Conservation (phyloP, 2,329 filamentous ascomycete species). For the Acrocalymma vagum region DNA sequence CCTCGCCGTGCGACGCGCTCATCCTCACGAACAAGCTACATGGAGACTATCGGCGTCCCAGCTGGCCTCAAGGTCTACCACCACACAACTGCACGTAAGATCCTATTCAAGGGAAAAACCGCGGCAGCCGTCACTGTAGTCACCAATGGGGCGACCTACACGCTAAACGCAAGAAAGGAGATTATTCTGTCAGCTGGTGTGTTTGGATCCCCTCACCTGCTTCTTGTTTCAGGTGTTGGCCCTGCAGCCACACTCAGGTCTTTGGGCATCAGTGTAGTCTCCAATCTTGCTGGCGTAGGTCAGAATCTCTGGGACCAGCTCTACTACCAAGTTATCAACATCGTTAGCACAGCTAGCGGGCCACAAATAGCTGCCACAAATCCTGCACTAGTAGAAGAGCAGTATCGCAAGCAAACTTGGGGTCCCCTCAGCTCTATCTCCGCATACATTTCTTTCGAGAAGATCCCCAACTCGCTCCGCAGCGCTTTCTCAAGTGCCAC, state of each 20-base stretch:
- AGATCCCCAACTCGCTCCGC: slow-evolving; percentile 21
- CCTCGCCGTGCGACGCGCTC: neutral
- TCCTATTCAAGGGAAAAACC: slow-evolving; percentile 2
- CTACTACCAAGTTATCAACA: slow-evolving; percentile 33
- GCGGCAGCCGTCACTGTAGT: slow-evolving; percentile 1
- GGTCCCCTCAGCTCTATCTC: slow-evolving; percentile 35
- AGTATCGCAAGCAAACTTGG: slow-evolving; percentile 32
- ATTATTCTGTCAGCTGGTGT: slow-evolving; percentile 51
- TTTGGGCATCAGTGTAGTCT: slow-evolving; percentile 60
- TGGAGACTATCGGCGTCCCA: slow-evolving; percentile 3
- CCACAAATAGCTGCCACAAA: slow-evolving; percentile 44
- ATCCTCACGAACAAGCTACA: neutral
- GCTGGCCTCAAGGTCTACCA: slow-evolving; percentile 2
- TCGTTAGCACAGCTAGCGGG: slow-evolving; percentile 28
- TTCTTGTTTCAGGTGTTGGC: slow-evolving; percentile 53
- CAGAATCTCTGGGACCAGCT: slow-evolving; percentile 66
- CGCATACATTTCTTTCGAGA: slow-evolving; percentile 37
- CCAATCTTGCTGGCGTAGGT: slow-evolving; percentile 67
- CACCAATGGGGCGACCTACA: neutral
- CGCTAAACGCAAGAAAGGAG: slow-evolving; percentile 6
- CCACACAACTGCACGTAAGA: neutral
- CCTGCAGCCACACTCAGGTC: slow-evolving; percentile 59
- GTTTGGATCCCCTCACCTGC: slow-evolving; percentile 47
- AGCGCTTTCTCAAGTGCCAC: slow-evolving; percentile 18
- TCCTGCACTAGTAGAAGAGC: slow-evolving; percentile 23